These are phyloP conservation scores for Sporothrix phasma DNA, from an alignment of 2,329 filamentous ascomycete species.

Conservation along the genomic window DNA sequence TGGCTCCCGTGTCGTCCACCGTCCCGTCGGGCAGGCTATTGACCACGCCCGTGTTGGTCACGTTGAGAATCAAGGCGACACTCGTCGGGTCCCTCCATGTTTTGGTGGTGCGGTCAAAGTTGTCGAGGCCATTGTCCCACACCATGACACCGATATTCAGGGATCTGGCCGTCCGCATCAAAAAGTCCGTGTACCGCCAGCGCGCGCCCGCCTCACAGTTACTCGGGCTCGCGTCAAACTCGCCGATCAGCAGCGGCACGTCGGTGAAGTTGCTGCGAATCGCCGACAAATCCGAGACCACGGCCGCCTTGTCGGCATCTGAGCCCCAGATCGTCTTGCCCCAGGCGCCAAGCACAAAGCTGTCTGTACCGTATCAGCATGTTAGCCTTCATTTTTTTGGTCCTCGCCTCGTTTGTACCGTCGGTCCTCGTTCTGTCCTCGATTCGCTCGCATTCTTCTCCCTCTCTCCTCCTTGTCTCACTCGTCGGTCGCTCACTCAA, in stretches of 20 bases:
- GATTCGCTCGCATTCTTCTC: neutral
- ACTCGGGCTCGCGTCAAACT: constrained; percentile 42
- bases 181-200: constrained; percentile 48
- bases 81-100: constrained; percentile 42
- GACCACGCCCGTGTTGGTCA: constrained; percentile 31
- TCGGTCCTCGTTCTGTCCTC: neutral
- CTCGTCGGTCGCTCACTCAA: neutral
- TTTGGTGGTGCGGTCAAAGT: constrained; percentile 39
- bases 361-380: constrained; percentile 23
- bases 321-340: constrained; percentile 52
- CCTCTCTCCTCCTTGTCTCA: neutral
- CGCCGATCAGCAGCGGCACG: constrained; percentile 46
- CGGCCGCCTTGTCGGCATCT: constrained; percentile 38
- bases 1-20: constrained; percentile 33
- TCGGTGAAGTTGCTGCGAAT: constrained; percentile 45
- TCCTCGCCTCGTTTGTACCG: neutral
- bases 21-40: constrained; percentile 45
- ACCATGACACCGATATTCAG: constrained; percentile 42
- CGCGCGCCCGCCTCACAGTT: constrained; percentile 45
- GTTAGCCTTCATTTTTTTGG: neutral
- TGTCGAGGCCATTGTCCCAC: constrained; percentile 51
- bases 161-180: constrained; percentile 38
- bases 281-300: constrained; percentile 40
- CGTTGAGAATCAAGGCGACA: constrained; percentile 35
- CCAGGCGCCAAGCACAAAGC: constrained; percentile 39